Base-by-base conservation (phyloP, 176 grass and related monocot species). In the Guadua angustifolia region DNA sequence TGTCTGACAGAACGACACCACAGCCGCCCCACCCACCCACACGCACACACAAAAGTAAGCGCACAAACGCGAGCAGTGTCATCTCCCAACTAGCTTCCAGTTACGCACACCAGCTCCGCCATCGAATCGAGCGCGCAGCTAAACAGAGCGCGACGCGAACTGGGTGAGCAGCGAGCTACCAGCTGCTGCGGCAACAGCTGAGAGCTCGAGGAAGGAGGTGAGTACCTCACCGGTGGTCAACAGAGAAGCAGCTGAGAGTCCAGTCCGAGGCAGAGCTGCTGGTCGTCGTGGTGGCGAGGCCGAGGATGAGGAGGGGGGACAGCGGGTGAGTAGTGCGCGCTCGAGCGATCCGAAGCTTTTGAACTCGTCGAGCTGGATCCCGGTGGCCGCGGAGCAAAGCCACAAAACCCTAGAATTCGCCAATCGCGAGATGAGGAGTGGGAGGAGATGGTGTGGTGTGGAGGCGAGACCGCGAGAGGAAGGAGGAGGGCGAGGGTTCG, bases 391-490 rank as follows among this genome's bases (percentile, higher is more conserved):
- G 43, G 40, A 64, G 43, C 18, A 36, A 32, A 25, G 46, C 86
- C 75, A 61, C 82, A 59, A 52, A 89, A 83, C 85, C 85, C 85
- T 80, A 79, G 82, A 88, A 85, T 83, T 86, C 60, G 74, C 15
- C 77, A 88, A 81, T 77, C 77, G 85, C 79, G 83, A 83, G 83
- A 88, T 82, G 86, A 88, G 79, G 79, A 79, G 79, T 55, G 79
- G 71, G 75, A 71, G 52, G 79, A 83, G 58, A 11, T 1, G 43
- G 50, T 11, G 18, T 38, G 51, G 72, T 57, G 44, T 33, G 73
- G 79, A 74, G 64, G 56, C 36, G 69, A 36, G 35, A 4, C 35
- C 35, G 35, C 1, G 35, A 16, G 25, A 14, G 59, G 26, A n/a
- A 43, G 33, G 58, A 58, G 10, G 67, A 50, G 69, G 66, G 79